Base-by-base conservation (phyloP, 2,329 filamentous ascomycete species). In the Emericellopsis cladophorae region DNA sequence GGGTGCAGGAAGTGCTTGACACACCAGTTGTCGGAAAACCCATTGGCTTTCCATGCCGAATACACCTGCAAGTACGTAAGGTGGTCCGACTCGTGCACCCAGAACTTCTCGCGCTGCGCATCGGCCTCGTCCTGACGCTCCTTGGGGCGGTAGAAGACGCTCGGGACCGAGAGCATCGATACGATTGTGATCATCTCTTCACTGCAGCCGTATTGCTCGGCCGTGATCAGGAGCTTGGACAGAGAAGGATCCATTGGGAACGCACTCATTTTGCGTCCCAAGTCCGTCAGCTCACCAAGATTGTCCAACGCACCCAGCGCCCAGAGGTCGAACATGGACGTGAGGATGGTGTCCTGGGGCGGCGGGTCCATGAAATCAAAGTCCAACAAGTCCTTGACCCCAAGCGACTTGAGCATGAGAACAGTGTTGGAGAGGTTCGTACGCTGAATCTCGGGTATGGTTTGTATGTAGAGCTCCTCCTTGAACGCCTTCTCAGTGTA, bases 351-450 rank as follows among this genome's bases (percentile, higher is more conserved):
- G 54, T 98, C 93, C 61, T 98, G 92, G 0, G 92, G 92, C 7
- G 92, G 92, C 2, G 92, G 92, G 50, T 98, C 92, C 90, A 98
- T 96, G 52, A 98, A 98, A 58, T 96, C 88, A 54, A 98, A 98
- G 58, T 98, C 90, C 1, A 98, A 65, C 9, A 98, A 69, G 50
- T 98, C 89, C 54, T 86, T 90, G 15, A 98, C 90, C 0, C 92
- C 92, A 1, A 98, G 74, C 0, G 87, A 95, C 56, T 98, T 98
- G 37, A 98, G 72, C 38, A 98, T 76, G 12, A 98, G 70, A 4
- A 98, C 90, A 0, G 89, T 96, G 52, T 96, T 96, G 53, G 87
- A 82, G 2, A 98, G 75, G 52, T 96, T 98, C 0, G 92, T 98
- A 15, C 92, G 77, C 61, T 98, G 92, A 34, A 98, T 96, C 56